Base-by-base conservation (phyloP, 2,329 filamentous ascomycete species). In the Colletotrichum sansevieriae region DNA sequence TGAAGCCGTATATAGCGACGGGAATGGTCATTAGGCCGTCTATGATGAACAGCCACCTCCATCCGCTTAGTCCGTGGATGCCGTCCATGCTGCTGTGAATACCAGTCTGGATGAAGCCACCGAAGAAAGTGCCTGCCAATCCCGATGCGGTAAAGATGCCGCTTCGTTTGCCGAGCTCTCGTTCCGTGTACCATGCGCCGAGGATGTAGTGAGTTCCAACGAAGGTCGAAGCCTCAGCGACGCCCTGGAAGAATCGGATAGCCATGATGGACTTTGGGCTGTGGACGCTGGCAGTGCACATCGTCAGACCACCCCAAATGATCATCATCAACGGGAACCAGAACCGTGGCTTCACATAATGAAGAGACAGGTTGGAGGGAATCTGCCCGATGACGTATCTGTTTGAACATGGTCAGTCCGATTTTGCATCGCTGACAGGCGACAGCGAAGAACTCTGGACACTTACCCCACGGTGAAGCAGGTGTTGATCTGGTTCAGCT, bases 261-360 rank as follows among this genome's bases (percentile, higher is more conserved):
- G 74, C 78, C 84, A 89, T 89, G 73, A 90, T 88, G 51, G 84
- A 77, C 68, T 83, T 78, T 0, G 87, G 85, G 4, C 79, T 81
- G 8, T 85, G 82, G 0, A 79, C 83, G 3, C 83, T 81, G 1
- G 86, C 87, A 1, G 87, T 89, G 41, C 83, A 79, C 86, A 91
- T 90, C 2, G 90, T 92, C 29, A 92, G 77, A 0, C 82, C 80
- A 2, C 86, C 89, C 90, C 90, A 92, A 65, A 87, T 74, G 20
- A 90, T 65, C 85, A 90, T 90, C 83, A 89, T 90, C 33, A 81
- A 73, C 0, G 89, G 89, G 73, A 90, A 90, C 80, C 87, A 91
- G 70, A 87, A 81, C n/a, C 88, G 83, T 2, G 89, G 90, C 57
- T 84, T 84, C 68, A 92, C 75, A 72, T 90, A 89, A 75, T 91